These are phyloP conservation scores for Trichaptum fuscoviolaceum DNA, from an alignment of 768 basidiomycete genomes.

Conservation along the genomic window DNA sequence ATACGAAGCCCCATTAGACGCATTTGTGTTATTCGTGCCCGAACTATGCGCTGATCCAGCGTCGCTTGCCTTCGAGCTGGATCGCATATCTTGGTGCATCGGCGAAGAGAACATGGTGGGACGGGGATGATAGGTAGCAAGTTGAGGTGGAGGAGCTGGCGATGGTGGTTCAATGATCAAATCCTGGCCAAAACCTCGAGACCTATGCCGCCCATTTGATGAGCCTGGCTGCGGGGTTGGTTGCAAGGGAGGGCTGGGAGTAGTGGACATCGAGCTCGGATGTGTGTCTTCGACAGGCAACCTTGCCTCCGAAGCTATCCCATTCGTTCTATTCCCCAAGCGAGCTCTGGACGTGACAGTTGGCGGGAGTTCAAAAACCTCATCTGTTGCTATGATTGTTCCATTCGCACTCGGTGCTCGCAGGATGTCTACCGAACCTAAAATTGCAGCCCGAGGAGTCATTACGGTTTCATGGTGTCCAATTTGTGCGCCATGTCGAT, in stretches of 20 bases:
- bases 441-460: neutral
- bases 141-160: constrained; percentile 35
- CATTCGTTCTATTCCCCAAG: neutral
- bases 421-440: neutral
- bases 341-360: neutral
- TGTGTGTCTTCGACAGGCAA: neutral
- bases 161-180: constrained; percentile 63
- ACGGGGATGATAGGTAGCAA: neutral
- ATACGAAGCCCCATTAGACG: constrained; percentile 52
- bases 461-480: neutral
- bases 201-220: constrained; percentile 29
- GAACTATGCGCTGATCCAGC: constrained; percentile 51
- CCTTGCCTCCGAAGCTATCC: neutral
- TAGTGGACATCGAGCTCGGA: constrained; percentile 25
- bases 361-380: constrained; percentile 14
- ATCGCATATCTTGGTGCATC: neutral
- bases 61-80: constrained; percentile 34
- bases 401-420: neutral
- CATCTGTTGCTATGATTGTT: constrained; percentile 3
- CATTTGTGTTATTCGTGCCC: constrained; percentile 33
- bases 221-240: constrained; percentile 30
- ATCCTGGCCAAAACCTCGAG: constrained; percentile 40
- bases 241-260: constrained; percentile 21
- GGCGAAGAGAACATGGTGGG: neutral
- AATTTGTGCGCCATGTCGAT: neutral